Percentiles rank a stretch among this genome's conserved stretches.
Evolutionary conservation across 2,329 filamentous ascomycete species (phyloP).

Genomic region (Fusarium humuli): DNA sequence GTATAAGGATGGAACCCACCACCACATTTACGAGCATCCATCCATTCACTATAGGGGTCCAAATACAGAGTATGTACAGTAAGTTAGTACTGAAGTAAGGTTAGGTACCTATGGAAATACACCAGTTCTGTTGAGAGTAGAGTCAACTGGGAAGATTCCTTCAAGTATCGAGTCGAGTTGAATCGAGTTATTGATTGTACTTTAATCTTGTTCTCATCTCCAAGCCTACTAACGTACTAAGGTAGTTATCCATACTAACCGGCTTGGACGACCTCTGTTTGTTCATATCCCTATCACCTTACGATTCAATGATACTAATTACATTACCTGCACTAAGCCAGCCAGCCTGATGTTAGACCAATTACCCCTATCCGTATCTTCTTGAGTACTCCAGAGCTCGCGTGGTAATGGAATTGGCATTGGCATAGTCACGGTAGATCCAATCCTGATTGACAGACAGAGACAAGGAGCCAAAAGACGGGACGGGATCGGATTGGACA

Average conservation of each 20-base stretch:
- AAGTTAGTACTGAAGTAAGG: too few species aligned
- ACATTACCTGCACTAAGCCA: neutral
- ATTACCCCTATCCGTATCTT: slow-evolving; percentile 23
- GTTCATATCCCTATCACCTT: neutral
- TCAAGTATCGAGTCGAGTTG: neutral
- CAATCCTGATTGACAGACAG: slow-evolving; percentile 20
- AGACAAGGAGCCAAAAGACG: slow-evolving; percentile 2
- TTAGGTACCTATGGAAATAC: neutral
- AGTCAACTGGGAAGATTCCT: neutral
- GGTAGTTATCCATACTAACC: neutral
- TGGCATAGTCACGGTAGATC: slow-evolving; percentile 24
- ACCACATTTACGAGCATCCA: slow-evolving; percentile 18
- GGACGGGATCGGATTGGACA: slow-evolving; percentile 28
- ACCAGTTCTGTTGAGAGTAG: neutral
- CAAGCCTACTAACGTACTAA: neutral
- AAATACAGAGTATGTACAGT: neutral
- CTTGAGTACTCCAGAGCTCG: slow-evolving; percentile 4
- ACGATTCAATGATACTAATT: neutral
- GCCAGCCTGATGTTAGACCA: neutral
- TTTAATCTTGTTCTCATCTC: neutral
- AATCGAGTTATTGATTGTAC: neutral
- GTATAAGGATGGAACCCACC: slow-evolving; percentile 17
- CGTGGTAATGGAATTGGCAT: slow-evolving; percentile 25
- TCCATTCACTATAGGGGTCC: slow-evolving; percentile 36
- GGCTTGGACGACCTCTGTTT: neutral